These are phyloP conservation scores for Phoenix roebelenii DNA, from an alignment of 176 grass and related monocot species.

Conservation along the genomic window DNA sequence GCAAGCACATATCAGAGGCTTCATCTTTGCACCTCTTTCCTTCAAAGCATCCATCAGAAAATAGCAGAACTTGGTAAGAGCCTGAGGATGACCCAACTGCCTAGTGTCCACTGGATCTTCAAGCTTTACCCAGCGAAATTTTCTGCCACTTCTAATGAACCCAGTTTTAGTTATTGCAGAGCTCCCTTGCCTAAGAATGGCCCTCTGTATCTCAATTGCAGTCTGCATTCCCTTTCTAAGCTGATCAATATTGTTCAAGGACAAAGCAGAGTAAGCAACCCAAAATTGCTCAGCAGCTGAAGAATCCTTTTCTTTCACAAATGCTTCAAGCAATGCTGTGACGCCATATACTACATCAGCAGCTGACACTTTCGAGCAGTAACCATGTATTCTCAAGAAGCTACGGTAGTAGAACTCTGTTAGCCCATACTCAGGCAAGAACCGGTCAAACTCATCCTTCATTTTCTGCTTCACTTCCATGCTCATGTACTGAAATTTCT, in stretches of 20 bases:
- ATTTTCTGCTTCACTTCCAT: constrained; percentile 89
- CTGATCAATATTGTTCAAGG: constrained; percentile 58
- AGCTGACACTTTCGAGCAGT: constrained; percentile 70
- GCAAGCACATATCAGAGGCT: constrained; percentile 74
- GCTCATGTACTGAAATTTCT: constrained; percentile 95
- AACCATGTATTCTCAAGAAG: constrained; percentile 75
- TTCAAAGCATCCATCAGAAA: constrained; percentile 88
- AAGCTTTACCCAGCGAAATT: constrained; percentile 85
- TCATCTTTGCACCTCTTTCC: constrained; percentile 77
- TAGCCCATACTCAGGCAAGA: constrained; percentile 86
- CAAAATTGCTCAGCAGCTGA: constrained; percentile 63
- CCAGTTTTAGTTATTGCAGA: constrained; percentile 72
- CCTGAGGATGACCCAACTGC: constrained; percentile 67
- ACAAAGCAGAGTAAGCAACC: constrained; percentile 74
- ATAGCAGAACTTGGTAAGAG: constrained; percentile 82
- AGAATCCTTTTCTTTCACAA: constrained; percentile 17
- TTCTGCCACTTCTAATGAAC: constrained; percentile 65
- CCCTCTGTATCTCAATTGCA: constrained; percentile 81
- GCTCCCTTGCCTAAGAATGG: constrained; percentile 82
- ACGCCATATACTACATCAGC: constrained; percentile 88
- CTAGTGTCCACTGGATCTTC: constrained; percentile 69
- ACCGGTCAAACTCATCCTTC: constrained; percentile 69
- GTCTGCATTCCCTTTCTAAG: constrained; percentile 70
- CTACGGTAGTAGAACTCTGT: constrained; percentile 83
- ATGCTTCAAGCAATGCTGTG: constrained; percentile 63